Evolutionary conservation across 129 eudicot species (phyloP), one percentile per base, ranked within the genome.

Genomic region (Rutidosis leptorrhynchoides): DNA sequence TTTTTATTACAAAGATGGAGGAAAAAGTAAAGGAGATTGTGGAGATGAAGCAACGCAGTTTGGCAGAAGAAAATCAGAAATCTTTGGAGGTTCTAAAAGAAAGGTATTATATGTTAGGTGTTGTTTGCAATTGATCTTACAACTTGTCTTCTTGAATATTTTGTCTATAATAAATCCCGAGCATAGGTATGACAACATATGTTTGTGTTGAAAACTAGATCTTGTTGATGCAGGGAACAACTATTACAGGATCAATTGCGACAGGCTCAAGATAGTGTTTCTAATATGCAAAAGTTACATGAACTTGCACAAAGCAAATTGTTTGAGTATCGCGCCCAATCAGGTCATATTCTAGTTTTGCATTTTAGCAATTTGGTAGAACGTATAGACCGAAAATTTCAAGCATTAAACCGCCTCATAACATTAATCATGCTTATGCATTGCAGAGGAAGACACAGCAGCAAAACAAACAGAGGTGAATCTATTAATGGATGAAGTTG

Each of bases 261-360:
- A 64, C 96, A 93, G 79, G 96, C 98, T 69, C 94, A 88, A 58
- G 96, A 88, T 35, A 89, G 98, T 82, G 96, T 93, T 67, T 83
- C 96, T 40, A 88, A 89, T 40, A 93, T 93, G 96, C 91, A 87
- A 62, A 93, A 85, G 57, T 77, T 93, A 57, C 98, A 93, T 74
- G 98, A 93, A 69, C 90, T 93, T 82, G 98, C 98, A 58, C 98
- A 93, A 87, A 93, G 90, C 86, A 92, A 93, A 77, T 67, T 93
- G 80, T 93, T 93, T 74, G 98, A 93, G 77, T 81, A 82, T 75
- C 98, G 85, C 63, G 95, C 98, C 58, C 98, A 88, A 65, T 88
- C 98, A 71, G 98, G 98, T 93, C 58, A 35, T 63, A 56, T 67
- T 42, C 62, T 49, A 28, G 9, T 17, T 14, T 64, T 54, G 30